Evolutionary conservation across 2,329 filamentous ascomycete species (phyloP), one percentile per base, ranked within the genome.

Genomic region (Parafenestella ontariensis): DNA sequence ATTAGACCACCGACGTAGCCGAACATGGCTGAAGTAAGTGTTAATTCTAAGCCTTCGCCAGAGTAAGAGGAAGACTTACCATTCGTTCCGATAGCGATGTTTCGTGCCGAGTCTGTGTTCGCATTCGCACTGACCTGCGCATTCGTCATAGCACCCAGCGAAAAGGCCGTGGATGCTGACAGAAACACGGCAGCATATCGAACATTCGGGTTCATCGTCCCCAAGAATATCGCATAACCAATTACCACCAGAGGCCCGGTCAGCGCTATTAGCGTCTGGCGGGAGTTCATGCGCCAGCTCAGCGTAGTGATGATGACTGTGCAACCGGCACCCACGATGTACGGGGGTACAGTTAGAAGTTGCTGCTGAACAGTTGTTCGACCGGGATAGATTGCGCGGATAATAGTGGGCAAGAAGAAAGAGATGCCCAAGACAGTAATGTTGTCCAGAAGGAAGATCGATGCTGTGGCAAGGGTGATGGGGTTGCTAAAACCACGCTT

Each of bases 151-250:
- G 87, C 80, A 0, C 87, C 87, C 31, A 84, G 80, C 1, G 82
- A 73, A 63, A 88, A 90, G 3, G 84, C 82, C 0, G 85, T 85
- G 15, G 79, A 78, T 1, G 86, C 83, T 46, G 88, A 85, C 45
- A 90, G 72, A 71, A 90, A 91, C 0, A 85, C 87, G 0, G 87
- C 88, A 0, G 81, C 87, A 66, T 91, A 91, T 9, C 87, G 83
- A 3, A 85, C 31, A 18, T 76, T 75, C 0, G 78, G 2, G 34
- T 57, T 54, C 6, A 72, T 70, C 2, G 79, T 83, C 1, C 82
- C 85, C 0, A 90, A 77, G 73, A 89, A 89, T 78, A 90, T 87
- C 64, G 83, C 81, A 71, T 89, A 90, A 0, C 87, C 88, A 5
- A 82, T 66, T 78, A 90, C 88, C 55, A 87, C 83, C 10, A 88